These are phyloP conservation scores for Podila minutissima DNA, from an alignment of 192 early-diverging fungal species.

Conservation along the genomic window DNA sequence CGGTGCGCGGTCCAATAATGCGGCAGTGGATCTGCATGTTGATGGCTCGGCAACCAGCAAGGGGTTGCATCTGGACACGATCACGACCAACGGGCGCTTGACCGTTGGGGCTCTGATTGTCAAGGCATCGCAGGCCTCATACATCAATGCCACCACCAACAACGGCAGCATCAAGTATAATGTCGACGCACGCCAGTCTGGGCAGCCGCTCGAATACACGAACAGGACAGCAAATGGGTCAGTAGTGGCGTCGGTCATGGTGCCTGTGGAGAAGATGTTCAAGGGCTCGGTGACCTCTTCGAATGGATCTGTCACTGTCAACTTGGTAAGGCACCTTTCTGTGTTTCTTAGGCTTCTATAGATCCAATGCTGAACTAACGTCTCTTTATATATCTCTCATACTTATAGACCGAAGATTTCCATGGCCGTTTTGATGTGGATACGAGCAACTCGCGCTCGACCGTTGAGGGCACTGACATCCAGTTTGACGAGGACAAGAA, in stretches of 20 bases:
- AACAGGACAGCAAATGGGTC: conserved; percentile 11
- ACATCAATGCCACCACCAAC: conserved; percentile 5
- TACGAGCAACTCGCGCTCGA: conserved; percentile 9
- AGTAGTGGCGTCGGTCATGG: conserved; percentile 23
- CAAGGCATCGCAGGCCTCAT: conserved; percentile 21
- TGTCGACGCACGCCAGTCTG: conserved; percentile 22
- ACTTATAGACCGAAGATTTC: conserved; percentile 36
- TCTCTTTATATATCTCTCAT: not conserved
- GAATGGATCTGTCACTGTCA: conserved; percentile 21
- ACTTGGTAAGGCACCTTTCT: conserved; percentile 25
- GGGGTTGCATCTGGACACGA: conserved; percentile 28
- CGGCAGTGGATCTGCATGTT: conserved; percentile 8
- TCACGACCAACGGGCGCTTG: conserved; percentile 10
- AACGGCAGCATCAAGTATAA: conserved; percentile 21
- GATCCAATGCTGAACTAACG: not conserved
- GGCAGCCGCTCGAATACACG: conserved; percentile 20
- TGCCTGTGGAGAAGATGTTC: conserved; percentile 9
- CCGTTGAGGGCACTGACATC: conserved; percentile 27
- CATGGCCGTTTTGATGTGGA: conserved; percentile 20
- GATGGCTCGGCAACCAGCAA: conserved; percentile 12
- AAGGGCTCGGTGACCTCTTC: conserved; percentile 9
- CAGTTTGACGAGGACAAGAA: conserved; percentile 15
- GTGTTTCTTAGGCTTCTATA: not conserved
- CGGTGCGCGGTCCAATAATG: conserved; percentile 11
- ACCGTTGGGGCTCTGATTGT: conserved; percentile 17